Evolutionary conservation across 2,329 filamentous ascomycete genomes (phyloP).

Genomic region (Tolypocladium nubicola): DNA sequence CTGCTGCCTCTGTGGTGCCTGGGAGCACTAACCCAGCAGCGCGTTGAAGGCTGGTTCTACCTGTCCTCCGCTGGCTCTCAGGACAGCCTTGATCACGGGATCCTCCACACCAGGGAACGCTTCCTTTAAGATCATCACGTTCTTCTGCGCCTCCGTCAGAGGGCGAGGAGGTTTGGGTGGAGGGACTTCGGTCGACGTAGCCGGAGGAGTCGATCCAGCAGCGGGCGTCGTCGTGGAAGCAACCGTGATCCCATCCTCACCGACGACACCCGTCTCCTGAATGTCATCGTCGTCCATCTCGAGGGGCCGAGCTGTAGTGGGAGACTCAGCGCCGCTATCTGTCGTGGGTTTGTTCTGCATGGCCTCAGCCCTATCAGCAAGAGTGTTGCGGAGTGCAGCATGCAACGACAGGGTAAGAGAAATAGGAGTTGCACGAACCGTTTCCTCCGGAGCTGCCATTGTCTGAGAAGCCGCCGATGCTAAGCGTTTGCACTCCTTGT

Average conservation of each 20-base stretch:
- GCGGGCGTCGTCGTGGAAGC: constrained; percentile 15
- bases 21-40: constrained; percentile 53
- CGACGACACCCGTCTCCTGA: constrained; percentile 45
- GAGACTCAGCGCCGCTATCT: constrained; percentile 46
- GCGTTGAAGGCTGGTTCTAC: constrained; percentile 95
- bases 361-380: constrained; percentile 11
- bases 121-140: constrained; percentile 80
- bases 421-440: constrained; percentile 25
- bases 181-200: constrained; percentile 22
- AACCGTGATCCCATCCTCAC: constrained; percentile 26
- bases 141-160: constrained; percentile 70
- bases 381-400: constrained; percentile 6
- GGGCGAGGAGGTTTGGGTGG: constrained; percentile 83
- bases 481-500: neutral
- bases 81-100: constrained; percentile 74
- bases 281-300: constrained; percentile 62
- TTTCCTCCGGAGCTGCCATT: constrained; percentile 33
- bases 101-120: constrained; percentile 81
- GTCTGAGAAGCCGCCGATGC: constrained; percentile 4
- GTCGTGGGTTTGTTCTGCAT: constrained; percentile 31
- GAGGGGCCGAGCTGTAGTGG: constrained; percentile 53
- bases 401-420: neutral
- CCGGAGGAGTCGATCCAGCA: constrained; percentile 16
- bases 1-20: neutral
- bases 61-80: constrained; percentile 74